Evolutionary conservation across 495 filamentous ascomycete genomes (phyloP).

Genomic region (Aspergillus heteromorphus): DNA sequence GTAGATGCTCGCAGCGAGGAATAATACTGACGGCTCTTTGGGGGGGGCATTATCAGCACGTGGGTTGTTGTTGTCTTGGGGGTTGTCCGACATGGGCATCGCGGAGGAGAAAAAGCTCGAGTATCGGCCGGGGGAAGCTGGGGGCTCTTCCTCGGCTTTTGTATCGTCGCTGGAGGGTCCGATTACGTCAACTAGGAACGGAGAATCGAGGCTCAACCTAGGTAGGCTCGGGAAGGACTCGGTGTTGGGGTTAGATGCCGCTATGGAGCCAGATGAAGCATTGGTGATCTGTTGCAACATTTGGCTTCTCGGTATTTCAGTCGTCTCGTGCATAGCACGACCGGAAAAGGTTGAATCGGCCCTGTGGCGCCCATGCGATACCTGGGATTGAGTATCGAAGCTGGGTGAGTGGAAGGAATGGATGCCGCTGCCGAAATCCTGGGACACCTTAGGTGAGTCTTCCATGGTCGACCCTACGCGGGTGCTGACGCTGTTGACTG

Average conservation of each 20-base stretch:
- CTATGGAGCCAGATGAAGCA: conserved; percentile 8
- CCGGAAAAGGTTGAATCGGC: conserved; percentile 31
- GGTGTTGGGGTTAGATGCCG: conserved; percentile 14
- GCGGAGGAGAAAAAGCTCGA: conserved; percentile 81
- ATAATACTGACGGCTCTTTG: conserved; percentile 56
- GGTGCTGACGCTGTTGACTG: conserved; percentile 36
- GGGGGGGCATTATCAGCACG: conserved; percentile 17
- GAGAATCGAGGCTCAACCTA: conserved; percentile 38
- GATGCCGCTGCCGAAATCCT: conserved; percentile 43
- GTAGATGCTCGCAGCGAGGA: conserved; percentile 88
- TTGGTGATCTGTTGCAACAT: conserved; percentile 29
- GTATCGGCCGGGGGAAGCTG: conserved; percentile 33
- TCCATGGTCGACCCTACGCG: conserved; percentile 63
- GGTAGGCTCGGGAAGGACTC: conserved; percentile 38
- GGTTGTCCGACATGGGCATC: conserved; percentile 70
- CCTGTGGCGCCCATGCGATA: conserved; percentile 25
- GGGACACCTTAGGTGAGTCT: conserved; percentile 50
- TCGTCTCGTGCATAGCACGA: conserved; percentile 16
- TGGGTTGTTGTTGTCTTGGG: conserved; percentile 21
- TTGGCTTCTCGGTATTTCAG: conserved; percentile 23
- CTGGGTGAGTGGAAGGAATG: conserved; percentile 32
- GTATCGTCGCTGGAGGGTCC: conserved; percentile 12
- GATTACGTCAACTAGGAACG: conserved; percentile 37
- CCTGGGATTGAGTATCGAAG: conserved; percentile 26
- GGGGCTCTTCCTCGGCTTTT: conserved; percentile 16